Percentiles rank a stretch among this genome's conserved stretches.
Evolutionary conservation across 2,329 filamentous ascomycete genomes (phyloP).

Genomic region (Hysterium pulicare): DNA sequence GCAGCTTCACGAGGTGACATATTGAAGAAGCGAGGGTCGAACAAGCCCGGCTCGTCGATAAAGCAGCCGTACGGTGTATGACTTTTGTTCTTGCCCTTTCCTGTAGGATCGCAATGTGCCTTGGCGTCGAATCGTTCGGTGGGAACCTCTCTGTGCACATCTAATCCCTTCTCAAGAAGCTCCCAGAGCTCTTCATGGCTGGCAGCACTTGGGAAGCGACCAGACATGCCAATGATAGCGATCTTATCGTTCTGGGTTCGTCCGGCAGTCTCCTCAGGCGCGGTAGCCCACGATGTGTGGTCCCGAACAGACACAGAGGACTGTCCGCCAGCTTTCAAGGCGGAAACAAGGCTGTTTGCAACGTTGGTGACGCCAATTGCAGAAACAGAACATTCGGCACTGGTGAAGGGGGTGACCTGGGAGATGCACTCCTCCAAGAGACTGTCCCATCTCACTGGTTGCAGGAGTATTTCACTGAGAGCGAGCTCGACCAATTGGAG

Average conservation of each 20-base stretch:
- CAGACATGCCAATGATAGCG: conserved; percentile 80
- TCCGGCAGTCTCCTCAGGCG: conserved; percentile 30
- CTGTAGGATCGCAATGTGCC: conserved; percentile 67
- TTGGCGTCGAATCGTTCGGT: conserved; percentile 70
- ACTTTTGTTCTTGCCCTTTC: conserved; percentile 71
- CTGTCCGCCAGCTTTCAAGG: conserved; percentile 51
- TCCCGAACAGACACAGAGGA: conserved; percentile 42
- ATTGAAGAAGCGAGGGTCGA: conserved; percentile 83
- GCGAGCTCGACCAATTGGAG: conserved; percentile 44
- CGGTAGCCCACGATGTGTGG: conserved; percentile 42
- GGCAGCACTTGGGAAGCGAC: conserved; percentile 71
- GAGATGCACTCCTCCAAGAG: conserved; percentile 48
- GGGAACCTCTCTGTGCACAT: conserved; percentile 67
- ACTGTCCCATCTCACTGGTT: conserved; percentile 49
- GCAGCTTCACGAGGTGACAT: conserved; percentile 79
- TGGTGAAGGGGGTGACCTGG: conserved; percentile 43
- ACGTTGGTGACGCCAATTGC: conserved; percentile 53
- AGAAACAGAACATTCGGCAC: conserved; percentile 43
- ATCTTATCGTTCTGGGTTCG: conserved; percentile 64
- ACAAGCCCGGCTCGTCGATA: conserved; percentile 70
- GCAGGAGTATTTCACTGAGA: conserved; percentile 45
- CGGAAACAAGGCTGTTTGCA: conserved; percentile 54
- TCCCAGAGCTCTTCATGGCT: conserved; percentile 73
- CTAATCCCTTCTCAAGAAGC: conserved; percentile 68
- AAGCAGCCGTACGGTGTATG: conserved; percentile 75